Conservation (phyloP, 805 yeast genomes). For the Saccharomyces cerevisiae region DNA sequence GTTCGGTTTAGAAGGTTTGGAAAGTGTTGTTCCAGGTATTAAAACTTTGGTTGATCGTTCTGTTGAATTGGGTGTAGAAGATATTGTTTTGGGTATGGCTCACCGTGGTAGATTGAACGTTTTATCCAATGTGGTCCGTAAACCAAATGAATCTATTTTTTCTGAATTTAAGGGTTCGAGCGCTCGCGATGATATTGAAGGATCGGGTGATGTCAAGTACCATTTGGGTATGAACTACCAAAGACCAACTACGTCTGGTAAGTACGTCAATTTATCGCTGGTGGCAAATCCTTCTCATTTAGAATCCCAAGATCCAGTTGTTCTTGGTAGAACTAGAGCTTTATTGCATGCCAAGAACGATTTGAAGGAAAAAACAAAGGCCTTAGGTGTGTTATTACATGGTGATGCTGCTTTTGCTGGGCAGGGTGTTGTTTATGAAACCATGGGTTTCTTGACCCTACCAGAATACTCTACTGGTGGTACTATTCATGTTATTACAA, state of each 20-base stretch:
- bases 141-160: slow-evolving; percentile 96
- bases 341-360: slow-evolving; percentile 87
- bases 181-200: slow-evolving; percentile 68
- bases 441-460: slow-evolving; percentile 86
- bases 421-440: slow-evolving; percentile 98
- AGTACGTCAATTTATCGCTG: slow-evolving; percentile 85
- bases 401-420: slow-evolving; percentile 99
- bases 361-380: slow-evolving; percentile 72
- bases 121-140: slow-evolving; percentile 95
- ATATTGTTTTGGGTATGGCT: slow-evolving; percentile 97
- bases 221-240: slow-evolving; percentile 98
- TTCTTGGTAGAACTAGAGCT: slow-evolving; percentile 95
- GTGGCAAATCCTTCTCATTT: slow-evolving; percentile 99
- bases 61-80: slow-evolving; percentile 89
- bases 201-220: slow-evolving; percentile 98
- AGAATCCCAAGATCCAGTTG: slow-evolving; percentile 99
- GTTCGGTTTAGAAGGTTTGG: slow-evolving; percentile 98
- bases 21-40: slow-evolving; percentile 92
- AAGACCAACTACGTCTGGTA: slow-evolving; percentile 98
- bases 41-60: slow-evolving; percentile 90
- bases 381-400: slow-evolving; percentile 86
- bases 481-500: slow-evolving; percentile 89
- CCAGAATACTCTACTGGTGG: slow-evolving; percentile 98
- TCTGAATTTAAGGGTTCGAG: slow-evolving; percentile 86
- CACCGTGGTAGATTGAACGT: slow-evolving; percentile 98